Evolutionary conservation across 352 stramenopile genomes (phyloP), one percentile per base, ranked within the genome.

Genomic region (Pythium dissotocum): DNA sequence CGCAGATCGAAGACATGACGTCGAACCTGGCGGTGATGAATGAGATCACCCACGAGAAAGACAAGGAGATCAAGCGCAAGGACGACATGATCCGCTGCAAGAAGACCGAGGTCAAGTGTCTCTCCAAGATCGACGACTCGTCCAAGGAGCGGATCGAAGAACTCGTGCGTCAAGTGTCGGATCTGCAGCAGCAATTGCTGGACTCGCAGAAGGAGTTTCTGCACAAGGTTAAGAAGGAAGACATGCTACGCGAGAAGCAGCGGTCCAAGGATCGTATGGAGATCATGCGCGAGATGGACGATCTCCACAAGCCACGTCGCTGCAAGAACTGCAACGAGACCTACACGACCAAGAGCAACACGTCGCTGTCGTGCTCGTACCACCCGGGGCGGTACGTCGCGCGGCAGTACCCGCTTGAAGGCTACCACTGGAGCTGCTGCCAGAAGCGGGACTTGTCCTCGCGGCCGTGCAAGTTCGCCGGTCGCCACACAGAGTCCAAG

Each of bases 261-360:
- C 80, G 82, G 10, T 58, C 78, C 59, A 82, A 78, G 71, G 83
- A 90, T 58, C 83, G 83, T 48, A 69, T 79, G 24, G 83, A 91
- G 61, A 87, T 93, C 60, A 63, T 85, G 63, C 85, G 84, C 53
- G 83, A 94, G 33, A 80, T 94, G 60, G 86, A 94, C 65, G 75
- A 70, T 28, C 69, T 89, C 56, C 77, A 92, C 78, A 92, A 91
- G 60, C 80, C 86, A 4, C 82, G 84, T 13, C 72, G 85, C 26
- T 94, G 86, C 82, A 91, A 80, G 63, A 81, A 89, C 71, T 94
- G 86, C 79, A 91, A 88, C 67, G 86, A 92, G 71, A 87, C 83
- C 18, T 94, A 86, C 73, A 92, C 83, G 18, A 84, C 77, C 72
- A 90, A 94, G 72, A 91, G 78, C 51, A 93, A 93, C 77, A 90